Evolutionary conservation across 352 stramenopile genomes (phyloP).

Genomic region (Globisporangium splendens): DNA sequence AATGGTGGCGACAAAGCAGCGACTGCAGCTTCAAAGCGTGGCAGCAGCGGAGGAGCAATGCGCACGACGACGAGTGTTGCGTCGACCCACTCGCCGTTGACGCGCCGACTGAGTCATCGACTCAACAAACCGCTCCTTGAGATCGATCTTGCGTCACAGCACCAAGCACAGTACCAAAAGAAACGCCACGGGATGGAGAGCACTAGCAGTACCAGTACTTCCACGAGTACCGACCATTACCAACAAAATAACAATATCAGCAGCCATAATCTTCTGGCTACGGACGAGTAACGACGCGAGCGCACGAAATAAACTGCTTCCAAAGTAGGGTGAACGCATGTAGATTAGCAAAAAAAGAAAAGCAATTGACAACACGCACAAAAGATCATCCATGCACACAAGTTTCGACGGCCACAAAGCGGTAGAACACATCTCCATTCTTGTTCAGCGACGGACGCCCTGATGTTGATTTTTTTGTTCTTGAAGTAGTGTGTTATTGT

Average conservation of each 20-base stretch:
- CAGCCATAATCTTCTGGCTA: background rate
- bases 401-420: too few species aligned
- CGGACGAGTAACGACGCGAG: background rate
- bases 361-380: too few species aligned
- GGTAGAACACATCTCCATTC: too few species aligned
- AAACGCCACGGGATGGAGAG: background rate
- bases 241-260: background rate
- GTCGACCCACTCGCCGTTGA: slow-evolving; percentile 20
- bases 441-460: too few species aligned
- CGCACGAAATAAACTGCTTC: too few species aligned
- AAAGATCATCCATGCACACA: too few species aligned
- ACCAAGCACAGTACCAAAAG: slow-evolving; percentile 16
- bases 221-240: background rate
- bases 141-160: slow-evolving; percentile 32
- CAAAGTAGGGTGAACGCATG: too few species aligned
- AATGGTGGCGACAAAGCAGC: background rate
- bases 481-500: too few species aligned
- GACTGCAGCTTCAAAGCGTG: background rate
- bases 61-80: background rate
- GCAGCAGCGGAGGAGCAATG: too few species aligned
- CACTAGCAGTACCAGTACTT: background rate
- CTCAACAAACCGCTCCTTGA: slow-evolving; percentile 37
- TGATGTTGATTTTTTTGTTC: too few species aligned
- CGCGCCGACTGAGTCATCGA: slow-evolving; percentile 29
- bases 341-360: too few species aligned